Evolutionary conservation across 2,329 filamentous ascomycete species (phyloP).

Genomic region (Xylariaceae sp.): DNA sequence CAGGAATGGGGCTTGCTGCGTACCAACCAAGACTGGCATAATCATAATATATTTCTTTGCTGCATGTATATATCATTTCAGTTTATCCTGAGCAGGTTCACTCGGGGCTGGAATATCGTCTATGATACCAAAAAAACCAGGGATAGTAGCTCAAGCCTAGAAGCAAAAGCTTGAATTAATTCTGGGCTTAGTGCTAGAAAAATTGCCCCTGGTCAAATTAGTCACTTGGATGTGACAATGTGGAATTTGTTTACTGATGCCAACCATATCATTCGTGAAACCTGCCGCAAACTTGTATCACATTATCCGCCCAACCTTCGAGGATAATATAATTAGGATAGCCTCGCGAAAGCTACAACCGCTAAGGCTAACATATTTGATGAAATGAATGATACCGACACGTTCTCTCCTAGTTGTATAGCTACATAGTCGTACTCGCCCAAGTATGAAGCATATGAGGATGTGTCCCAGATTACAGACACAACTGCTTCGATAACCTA

Average conservation of each 20-base stretch:
- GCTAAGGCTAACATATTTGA: background rate
- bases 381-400: background rate
- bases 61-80: constrained; percentile 10
- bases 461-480: background rate
- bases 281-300: too few relatives aligned
- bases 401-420: background rate
- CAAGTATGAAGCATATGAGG: background rate
- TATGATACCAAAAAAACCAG: constrained; percentile 11
- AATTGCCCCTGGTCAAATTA: too few relatives aligned
- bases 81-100: constrained; percentile 1
- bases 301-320: too few relatives aligned
- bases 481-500: background rate
- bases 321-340: too few relatives aligned
- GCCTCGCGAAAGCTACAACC: too few relatives aligned
- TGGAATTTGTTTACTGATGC: too few relatives aligned
- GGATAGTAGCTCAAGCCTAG: background rate
- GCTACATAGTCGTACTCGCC: background rate
- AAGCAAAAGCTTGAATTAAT: background rate
- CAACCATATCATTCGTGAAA: too few relatives aligned
- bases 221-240: too few relatives aligned
- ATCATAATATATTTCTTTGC: constrained; percentile 9
- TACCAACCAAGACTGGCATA: background rate
- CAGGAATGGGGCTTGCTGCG: background rate
- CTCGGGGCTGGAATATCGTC: constrained; percentile 9
- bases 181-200: too few relatives aligned